Base-by-base conservation (phyloP, 75 land plant genomes). In the Adiantum capillusveneris region DNA sequence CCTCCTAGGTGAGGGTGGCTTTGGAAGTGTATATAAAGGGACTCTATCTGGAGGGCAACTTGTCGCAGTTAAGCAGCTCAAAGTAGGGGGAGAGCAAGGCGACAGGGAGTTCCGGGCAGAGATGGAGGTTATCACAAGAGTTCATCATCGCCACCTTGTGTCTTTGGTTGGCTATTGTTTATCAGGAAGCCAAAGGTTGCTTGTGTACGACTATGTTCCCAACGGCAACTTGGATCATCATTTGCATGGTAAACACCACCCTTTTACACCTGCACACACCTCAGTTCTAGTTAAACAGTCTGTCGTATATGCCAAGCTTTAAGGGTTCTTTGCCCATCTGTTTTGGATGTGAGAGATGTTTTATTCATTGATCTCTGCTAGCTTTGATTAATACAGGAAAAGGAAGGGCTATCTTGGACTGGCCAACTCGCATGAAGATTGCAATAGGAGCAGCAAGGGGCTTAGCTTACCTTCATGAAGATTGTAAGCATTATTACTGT, bases 121-220 rank as follows among this genome's bases (percentile, higher is more conserved):
- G 67, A 87, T 89, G 19, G 86, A 86, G 41, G 79, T 89, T 57
- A 89, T 89, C 56, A 84, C 83, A 44, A 75, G 90, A 16, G 87
- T 90, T 9, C 96, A 90, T 51, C 96, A 90, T 52, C 79, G 87
- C 16, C 87, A 90, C 53, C 76, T 90, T 18, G 96, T 90, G 9
- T 90, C 96, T 9, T 78, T 90, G 21, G 88, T 87, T 21, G 96
- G 96, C 18, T 90, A 90, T 45, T 90, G 96, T 60, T 81, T 81
- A 22, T 69, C 76, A 41, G 87, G 70, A 7, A 61, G 31, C 3
- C 82, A 84, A 42, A 68, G 92, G 42, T 63, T 90, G 74, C 81
- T 90, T 44, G 85, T 90, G 24, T 90, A 90, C 46, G 96, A 90
- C 58, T 90, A 70, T 65, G 96, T 90, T 51, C 71, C 91, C 29